A percentile compares a stretch with the other conserved stretches of the same genome.
These are phyloP conservation scores for Jackrogersella multiformis DNA, from an alignment of 495 filamentous ascomycete species.

Conservation along the genomic window DNA sequence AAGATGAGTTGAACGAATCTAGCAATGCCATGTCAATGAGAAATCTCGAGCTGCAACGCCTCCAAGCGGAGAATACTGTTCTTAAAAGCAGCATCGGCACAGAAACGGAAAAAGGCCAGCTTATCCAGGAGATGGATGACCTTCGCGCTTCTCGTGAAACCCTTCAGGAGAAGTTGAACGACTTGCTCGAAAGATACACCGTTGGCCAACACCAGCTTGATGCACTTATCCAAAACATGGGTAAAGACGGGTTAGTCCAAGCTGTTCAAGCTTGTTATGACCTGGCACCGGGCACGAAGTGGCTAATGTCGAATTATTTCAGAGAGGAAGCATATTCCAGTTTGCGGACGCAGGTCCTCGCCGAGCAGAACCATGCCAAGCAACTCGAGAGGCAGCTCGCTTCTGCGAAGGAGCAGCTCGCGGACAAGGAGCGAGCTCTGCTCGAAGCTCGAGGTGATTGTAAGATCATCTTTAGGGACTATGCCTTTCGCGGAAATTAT, in stretches of 20 bases:
- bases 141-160: conserved; percentile 43
- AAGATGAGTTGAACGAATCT: conserved; percentile 50
- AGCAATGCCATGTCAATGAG: conserved; percentile 40
- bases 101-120: conserved; percentile 58
- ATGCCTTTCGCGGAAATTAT: conserved; percentile 10
- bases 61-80: conserved; percentile 63
- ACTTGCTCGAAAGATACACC: conserved; percentile 60
- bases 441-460: conserved; percentile 48
- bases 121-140: conserved; percentile 60
- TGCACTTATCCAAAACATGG: conserved; percentile 56
- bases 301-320: conserved; percentile 49
- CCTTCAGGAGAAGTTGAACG: conserved; percentile 57
- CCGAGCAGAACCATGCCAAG: conserved; percentile 52
- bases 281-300: conserved; percentile 39
- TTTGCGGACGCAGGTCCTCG: conserved; percentile 45
- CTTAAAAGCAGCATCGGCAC: conserved; percentile 59
- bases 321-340: conserved; percentile 50
- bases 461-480: conserved; percentile 45
- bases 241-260: conserved; percentile 60
- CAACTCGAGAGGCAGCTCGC: conserved; percentile 53
- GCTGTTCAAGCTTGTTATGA: conserved; percentile 46
- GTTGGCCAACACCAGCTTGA: conserved; percentile 61
- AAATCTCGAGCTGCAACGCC: conserved; percentile 57
- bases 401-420: conserved; percentile 43
- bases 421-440: conserved; percentile 58